Percentiles rank a stretch among this genome's conserved stretches.
phyloP scores from a whole-genome alignment of 345 rosid genomes.

The Euphorbia tirucalli region DNA sequence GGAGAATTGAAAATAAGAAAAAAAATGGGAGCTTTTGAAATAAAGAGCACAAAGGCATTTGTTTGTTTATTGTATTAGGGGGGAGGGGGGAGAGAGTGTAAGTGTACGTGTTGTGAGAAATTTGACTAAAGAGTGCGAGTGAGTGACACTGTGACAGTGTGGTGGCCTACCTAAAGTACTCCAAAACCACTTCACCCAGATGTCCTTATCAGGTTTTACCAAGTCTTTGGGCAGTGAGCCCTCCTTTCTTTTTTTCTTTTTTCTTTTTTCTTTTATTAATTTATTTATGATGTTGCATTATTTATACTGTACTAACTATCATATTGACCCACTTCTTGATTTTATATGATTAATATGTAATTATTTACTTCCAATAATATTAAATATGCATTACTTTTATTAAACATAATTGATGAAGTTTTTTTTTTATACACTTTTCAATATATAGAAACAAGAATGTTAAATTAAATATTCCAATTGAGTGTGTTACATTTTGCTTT shows the following conservation, averaged over 20 bases:
- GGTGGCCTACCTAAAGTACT: constrained; percentile 27
- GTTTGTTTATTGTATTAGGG: constrained; percentile 18
- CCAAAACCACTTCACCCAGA: background rate
- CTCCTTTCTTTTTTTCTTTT: background rate
- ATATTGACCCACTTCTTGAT: too few species aligned
- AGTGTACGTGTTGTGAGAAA: background rate
- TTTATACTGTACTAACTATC: too few species aligned
- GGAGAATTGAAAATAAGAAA: constrained; percentile 8
- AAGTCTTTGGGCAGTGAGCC: constrained; percentile 7
- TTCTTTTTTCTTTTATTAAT: background rate
- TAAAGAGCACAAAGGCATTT: constrained; percentile 19
- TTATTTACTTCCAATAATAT: too few species aligned
- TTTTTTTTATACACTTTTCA: too few species aligned
- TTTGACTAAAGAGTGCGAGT: constrained; percentile 16
- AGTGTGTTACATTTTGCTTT: too few species aligned
- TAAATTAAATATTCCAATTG: too few species aligned
- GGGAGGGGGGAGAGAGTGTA: background rate
- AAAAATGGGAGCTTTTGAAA: constrained; percentile 19
- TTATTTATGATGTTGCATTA: too few species aligned
- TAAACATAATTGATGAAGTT: too few species aligned
- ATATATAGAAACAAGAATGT: too few species aligned
- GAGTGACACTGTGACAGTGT: constrained; percentile 18
- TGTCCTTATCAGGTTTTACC: constrained; percentile 17
- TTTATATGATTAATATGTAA: too few species aligned
- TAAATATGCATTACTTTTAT: too few species aligned